Evolutionary conservation across 306 rosid species (phyloP).

Genomic region (Sphenostylis stenocarpa): DNA sequence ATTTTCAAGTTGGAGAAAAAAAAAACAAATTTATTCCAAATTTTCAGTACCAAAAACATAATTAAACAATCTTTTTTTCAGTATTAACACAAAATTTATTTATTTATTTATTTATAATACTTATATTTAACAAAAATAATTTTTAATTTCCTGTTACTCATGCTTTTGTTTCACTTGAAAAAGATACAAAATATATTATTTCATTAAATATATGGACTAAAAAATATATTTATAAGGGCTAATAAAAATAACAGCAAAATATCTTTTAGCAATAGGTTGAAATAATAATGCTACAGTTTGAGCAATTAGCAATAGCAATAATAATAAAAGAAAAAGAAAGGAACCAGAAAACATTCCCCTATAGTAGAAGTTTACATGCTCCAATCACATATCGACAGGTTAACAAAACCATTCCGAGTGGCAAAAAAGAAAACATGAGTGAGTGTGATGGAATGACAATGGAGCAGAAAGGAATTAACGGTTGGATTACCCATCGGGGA

Average conservation of each 20-base stretch:
- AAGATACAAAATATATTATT: neutral
- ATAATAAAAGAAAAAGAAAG: neutral
- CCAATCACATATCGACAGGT: neutral
- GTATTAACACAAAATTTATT: neutral
- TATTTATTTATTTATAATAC: neutral
- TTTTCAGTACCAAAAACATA: too few relatives aligned
- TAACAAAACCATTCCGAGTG: neutral
- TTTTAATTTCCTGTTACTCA: neutral
- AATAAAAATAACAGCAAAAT: too few relatives aligned
- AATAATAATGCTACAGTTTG: neutral
- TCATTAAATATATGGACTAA: neutral
- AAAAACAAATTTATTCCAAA: too few relatives aligned
- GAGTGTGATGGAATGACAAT: neutral
- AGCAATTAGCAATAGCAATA: neutral
- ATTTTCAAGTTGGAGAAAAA: neutral
- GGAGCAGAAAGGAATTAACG: neutral
- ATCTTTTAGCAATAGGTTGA: neutral
- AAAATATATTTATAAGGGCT: too few relatives aligned
- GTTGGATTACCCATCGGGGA: slow-evolving; percentile 61
- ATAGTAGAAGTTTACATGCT: neutral
- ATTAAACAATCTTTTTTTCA: neutral
- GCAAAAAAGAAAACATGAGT: neutral
- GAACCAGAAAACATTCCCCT: neutral
- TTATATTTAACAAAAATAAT: neutral
- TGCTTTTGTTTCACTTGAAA: neutral